A percentile compares a stretch with the other conserved stretches of the same genome.
Evolutionary conservation across 108 stramenopile species (phyloP).

Genomic region (Cyclotella choctawhatcheeana): DNA sequence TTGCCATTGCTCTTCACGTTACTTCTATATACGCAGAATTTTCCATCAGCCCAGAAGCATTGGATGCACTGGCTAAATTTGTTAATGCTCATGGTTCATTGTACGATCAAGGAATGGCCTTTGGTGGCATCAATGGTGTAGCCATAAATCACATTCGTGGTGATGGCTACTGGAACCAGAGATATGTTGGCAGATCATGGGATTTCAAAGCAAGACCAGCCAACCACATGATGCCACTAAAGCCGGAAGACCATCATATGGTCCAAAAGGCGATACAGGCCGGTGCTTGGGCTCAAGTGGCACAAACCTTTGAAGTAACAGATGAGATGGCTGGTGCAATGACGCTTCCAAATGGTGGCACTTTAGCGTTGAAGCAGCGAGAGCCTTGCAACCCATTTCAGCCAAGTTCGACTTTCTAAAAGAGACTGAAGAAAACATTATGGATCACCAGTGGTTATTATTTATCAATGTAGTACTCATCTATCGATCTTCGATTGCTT

Average conservation of each 20-base stretch:
- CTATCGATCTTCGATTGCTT: no score
- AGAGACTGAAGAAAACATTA: conserved; percentile 9
- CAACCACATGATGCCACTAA: conserved; percentile 50
- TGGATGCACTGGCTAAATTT: conserved; percentile 47
- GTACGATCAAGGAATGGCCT: conserved; percentile 64
- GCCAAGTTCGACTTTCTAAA: conserved; percentile 1
- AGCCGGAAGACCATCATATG: conserved; percentile 57
- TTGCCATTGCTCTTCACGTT: background rate
- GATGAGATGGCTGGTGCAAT: conserved; percentile 46
- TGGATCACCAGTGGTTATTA: no score
- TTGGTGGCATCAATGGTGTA: conserved; percentile 63
- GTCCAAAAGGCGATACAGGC: conserved; percentile 60
- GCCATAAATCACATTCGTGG: conserved; percentile 52
- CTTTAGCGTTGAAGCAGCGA: no score
- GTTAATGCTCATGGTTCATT: conserved; percentile 53
- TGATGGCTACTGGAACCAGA: conserved; percentile 59
- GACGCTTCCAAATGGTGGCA: no score
- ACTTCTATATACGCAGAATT: conserved; percentile 40
- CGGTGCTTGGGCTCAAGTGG: conserved; percentile 56
- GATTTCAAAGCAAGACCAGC: conserved; percentile 52
- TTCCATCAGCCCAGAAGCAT: conserved; percentile 56
- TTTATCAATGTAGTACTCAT: no score
- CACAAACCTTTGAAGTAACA: conserved; percentile 49
- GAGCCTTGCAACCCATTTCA: conserved; percentile 44
- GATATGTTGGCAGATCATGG: conserved; percentile 56